Base-by-base conservation (phyloP, 495 filamentous ascomycete genomes). In the Gamarada debralockiae region DNA sequence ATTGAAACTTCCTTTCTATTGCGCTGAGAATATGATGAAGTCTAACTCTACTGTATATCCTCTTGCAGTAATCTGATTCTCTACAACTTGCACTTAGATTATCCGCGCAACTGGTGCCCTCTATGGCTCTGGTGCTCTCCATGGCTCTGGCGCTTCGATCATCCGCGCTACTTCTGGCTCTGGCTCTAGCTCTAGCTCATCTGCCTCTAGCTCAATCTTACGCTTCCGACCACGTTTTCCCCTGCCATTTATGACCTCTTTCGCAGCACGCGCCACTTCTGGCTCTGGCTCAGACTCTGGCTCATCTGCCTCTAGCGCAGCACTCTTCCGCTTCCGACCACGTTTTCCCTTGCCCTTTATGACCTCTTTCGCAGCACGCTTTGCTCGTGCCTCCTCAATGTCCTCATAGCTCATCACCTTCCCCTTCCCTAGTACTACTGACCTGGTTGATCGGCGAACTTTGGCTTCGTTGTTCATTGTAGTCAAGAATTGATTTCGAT, bases 401-500 rank as follows among this genome's bases (percentile, higher is more conserved):
- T 52, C 59, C 57, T 39, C 46, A 55, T 55, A 60, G 55, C 23
- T 22, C 45, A 13, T 45, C n/a, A 34, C 22, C 25, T 53, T 65
- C 33, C 53, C 62, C 49, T 62, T 57, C 42, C 61, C 62, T 57
- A 68, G 27, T 8, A 65, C 33, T 22, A 45, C 43, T 53, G 55
- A 57, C 38, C 49, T 57, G 54, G 53, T 67, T 14, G 61, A 67
- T 65, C 65, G 49, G 49, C 59, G 41, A 44, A 25, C 22, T 14
- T 44, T 44, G 12, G 17, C 17, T 44, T 21, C 41, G 41, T 23
- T 25, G 53, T 69, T 68, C 17, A 67, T 62, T 53, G 50, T 49
- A 34, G 45, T 47, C 42, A 68, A 58, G 36, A 62, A 50, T 49
- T 59, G 52, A 56, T 65, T 58, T 45, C 64, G 56, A 52, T 65